These are phyloP conservation scores for Entophlyctis helioformis DNA, from an alignment of 192 early-diverging fungal species.

Conservation along the genomic window DNA sequence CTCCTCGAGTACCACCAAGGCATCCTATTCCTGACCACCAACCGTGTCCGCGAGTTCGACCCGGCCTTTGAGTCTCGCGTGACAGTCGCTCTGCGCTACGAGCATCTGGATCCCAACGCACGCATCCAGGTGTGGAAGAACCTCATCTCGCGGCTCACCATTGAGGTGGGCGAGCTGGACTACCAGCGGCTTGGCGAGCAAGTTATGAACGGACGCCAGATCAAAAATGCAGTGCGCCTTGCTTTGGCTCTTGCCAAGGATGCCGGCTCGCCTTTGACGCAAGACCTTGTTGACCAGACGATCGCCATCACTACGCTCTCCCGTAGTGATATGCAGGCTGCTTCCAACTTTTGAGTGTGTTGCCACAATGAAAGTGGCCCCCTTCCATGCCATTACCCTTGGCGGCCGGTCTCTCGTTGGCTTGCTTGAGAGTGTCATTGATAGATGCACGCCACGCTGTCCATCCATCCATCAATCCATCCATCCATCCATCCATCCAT, in stretches of 20 bases:
- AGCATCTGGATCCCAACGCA: conserved; percentile 22
- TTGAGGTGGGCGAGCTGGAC: conserved; percentile 10
- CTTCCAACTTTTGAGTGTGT: too few relatives aligned
- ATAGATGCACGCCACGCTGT: too few relatives aligned
- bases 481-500: too few relatives aligned
- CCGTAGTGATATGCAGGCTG: conserved; percentile 19
- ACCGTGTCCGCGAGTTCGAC: conserved; percentile 45
- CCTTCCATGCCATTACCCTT: too few relatives aligned
- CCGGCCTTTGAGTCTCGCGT: conserved; percentile 39
- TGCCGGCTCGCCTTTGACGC: conserved; percentile 10
- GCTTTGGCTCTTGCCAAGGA: conserved; percentile 26
- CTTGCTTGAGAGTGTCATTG: too few relatives aligned
- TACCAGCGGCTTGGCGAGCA: conserved; percentile 10
- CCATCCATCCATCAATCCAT: too few relatives aligned
- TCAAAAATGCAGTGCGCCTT: conserved; percentile 29
- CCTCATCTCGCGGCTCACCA: conserved; percentile 17
- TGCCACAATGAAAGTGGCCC: too few relatives aligned
- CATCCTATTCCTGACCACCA: conserved; percentile 55
- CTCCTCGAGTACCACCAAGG: conserved; percentile 51
- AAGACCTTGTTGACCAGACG: conserved; percentile 25
- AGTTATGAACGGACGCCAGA: conserved; percentile 30
- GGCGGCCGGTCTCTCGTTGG: too few relatives aligned
- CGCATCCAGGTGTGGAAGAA: conserved; percentile 37
- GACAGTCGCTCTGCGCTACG: conserved; percentile 37
- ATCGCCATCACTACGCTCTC: conserved; percentile 25